phyloP scores from a whole-genome alignment of 2,329 filamentous ascomycete species.

The Fonsecaea pugnacius region DNA sequence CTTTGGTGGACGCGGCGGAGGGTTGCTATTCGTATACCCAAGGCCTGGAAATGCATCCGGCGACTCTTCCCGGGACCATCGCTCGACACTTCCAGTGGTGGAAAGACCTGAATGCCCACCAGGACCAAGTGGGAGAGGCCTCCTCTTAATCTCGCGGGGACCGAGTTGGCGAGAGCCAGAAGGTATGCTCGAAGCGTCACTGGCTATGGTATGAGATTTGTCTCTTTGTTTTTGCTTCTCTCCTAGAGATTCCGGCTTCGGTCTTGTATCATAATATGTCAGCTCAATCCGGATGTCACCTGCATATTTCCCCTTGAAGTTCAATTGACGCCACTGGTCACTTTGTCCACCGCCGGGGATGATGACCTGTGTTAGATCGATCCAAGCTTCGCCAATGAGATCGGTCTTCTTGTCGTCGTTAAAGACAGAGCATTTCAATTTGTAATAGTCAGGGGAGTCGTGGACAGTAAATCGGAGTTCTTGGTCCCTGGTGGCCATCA shows the following conservation, averaged over 20 bases:
- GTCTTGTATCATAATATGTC: constrained; percentile 90
- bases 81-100: constrained; percentile 12
- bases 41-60: constrained; percentile 34
- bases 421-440: constrained; percentile 93
- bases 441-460: constrained; percentile 94
- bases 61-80: constrained; percentile 17
- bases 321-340: constrained; percentile 87
- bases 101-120: constrained; percentile 23
- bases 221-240: constrained; percentile 58
- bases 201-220: constrained; percentile 44
- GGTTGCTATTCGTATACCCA: constrained; percentile 23
- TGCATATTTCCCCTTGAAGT: constrained; percentile 90
- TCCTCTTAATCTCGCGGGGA: constrained; percentile 69
- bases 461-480: constrained; percentile 95
- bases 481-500: constrained; percentile 74
- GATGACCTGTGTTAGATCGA: constrained; percentile 80
- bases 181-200: constrained; percentile 33
- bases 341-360: constrained; percentile 87
- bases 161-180: constrained; percentile 59
- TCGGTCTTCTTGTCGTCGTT: constrained; percentile 99
- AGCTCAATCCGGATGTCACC: constrained; percentile 93
- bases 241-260: constrained; percentile 72
- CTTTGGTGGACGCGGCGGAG: constrained; percentile 33
- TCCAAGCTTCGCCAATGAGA: constrained; percentile 90
- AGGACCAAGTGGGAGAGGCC: constrained; percentile 81